Evolutionary conservation across 2,329 filamentous ascomycete species (phyloP).

Genomic region (Shiraia sp.): DNA sequence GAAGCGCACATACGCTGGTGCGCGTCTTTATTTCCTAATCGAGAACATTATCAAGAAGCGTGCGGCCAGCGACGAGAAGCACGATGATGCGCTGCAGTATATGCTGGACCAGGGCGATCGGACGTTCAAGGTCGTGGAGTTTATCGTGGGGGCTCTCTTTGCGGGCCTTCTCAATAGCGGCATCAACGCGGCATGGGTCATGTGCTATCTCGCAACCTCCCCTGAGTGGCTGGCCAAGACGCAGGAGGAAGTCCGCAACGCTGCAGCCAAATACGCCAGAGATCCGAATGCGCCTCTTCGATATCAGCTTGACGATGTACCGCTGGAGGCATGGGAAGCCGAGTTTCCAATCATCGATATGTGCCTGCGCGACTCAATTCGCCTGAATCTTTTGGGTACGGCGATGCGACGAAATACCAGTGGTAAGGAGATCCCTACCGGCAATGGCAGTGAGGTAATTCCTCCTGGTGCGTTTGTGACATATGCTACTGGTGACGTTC

Average conservation of each 20-base stretch:
- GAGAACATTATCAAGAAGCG: constrained; percentile 54
- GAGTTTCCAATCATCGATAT: constrained; percentile 59
- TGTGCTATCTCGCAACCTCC: constrained; percentile 38
- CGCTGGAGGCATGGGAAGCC: constrained; percentile 59
- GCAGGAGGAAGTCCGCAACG: constrained; percentile 53
- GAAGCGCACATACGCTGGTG: constrained; percentile 51
- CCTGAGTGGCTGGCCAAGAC: constrained; percentile 51
- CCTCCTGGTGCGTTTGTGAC: constrained; percentile 53
- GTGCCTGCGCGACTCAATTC: constrained; percentile 59
- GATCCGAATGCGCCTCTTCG: constrained; percentile 39
- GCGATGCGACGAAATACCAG: constrained; percentile 58
- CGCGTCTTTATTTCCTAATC: constrained; percentile 55
- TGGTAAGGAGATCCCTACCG: constrained; percentile 51
- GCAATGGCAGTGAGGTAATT: constrained; percentile 52
- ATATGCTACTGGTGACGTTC: constrained; percentile 54
- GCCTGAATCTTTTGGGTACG: constrained; percentile 54
- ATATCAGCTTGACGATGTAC: constrained; percentile 49
- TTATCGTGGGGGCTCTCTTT: constrained; percentile 59
- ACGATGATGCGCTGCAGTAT: constrained; percentile 58
- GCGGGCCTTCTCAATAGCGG: constrained; percentile 63
- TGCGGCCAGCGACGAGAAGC: constrained; percentile 45
- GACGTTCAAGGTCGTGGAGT: constrained; percentile 50
- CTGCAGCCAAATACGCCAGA: constrained; percentile 50
- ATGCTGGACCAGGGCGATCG: constrained; percentile 57
- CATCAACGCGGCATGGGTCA: constrained; percentile 58